A percentile compares a stretch with the other conserved stretches of the same genome.
These are phyloP conservation scores for Colletotrichum echinochloae DNA, from an alignment of 2,329 filamentous ascomycete species.

Conservation along the genomic window DNA sequence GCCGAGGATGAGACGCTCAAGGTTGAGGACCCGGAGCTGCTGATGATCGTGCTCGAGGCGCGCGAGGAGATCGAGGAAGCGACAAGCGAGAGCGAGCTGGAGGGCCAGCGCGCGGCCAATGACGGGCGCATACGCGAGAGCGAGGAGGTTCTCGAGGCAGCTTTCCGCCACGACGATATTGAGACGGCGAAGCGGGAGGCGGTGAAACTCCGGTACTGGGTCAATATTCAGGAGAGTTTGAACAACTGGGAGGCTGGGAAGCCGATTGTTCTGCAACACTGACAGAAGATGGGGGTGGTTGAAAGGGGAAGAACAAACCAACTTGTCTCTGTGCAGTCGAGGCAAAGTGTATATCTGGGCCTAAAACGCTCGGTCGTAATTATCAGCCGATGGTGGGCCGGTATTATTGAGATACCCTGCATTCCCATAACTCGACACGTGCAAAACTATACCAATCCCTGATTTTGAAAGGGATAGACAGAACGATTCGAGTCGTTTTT, in stretches of 20 bases:
- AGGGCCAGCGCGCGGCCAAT: conserved; percentile 72
- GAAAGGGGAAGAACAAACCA: background rate
- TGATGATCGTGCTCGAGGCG: conserved; percentile 85
- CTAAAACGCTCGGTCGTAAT: conserved; percentile 29
- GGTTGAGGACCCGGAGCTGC: conserved; percentile 74
- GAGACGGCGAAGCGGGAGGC: conserved; percentile 77
- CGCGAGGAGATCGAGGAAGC: conserved; percentile 81
- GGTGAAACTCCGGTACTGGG: conserved; percentile 88
- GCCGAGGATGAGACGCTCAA: conserved; percentile 81
- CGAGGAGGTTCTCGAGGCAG: conserved; percentile 70
- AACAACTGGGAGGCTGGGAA: conserved; percentile 87
- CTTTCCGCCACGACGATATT: conserved; percentile 76
- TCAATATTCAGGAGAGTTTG: conserved; percentile 84
- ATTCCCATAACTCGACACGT: conserved; percentile 23
- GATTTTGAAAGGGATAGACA: conserved; percentile 2
- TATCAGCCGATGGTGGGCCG: conserved; percentile 39
- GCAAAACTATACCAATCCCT: conserved; percentile 20
- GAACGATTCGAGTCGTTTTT: conserved; percentile 24
- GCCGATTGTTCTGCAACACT: conserved; percentile 66
- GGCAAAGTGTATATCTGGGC: conserved; percentile 6
- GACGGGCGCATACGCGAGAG: conserved; percentile 73
- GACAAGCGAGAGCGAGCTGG: conserved; percentile 72
- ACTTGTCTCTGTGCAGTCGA: background rate
- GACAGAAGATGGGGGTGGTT: background rate
- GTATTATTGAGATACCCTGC: conserved; percentile 35